phyloP scores from a whole-genome alignment of 495 filamentous ascomycete species.

The Penicillium steckii region DNA sequence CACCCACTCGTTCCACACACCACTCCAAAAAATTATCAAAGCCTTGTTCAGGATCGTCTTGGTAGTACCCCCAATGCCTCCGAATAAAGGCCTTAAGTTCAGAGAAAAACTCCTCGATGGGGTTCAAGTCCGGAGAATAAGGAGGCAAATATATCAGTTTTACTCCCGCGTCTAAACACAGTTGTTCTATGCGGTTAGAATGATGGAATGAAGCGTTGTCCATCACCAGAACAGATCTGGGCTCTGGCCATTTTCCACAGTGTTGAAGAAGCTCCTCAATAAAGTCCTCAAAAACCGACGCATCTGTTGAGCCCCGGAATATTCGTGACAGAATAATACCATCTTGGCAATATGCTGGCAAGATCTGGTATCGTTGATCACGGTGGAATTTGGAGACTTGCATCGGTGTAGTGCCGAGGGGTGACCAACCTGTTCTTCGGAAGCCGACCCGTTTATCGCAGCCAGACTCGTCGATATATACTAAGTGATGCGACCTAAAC shows the following conservation, averaged over 20 bases:
- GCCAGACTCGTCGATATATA: background rate
- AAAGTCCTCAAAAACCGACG: background rate
- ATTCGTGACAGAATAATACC: background rate
- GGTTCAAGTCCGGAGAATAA: constrained; percentile 3
- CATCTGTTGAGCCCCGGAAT: background rate
- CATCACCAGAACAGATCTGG: background rate
- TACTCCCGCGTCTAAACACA: too few relatives aligned
- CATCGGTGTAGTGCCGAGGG: background rate
- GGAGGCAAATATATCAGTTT: constrained; percentile 1
- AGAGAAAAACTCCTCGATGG: constrained; percentile 13
- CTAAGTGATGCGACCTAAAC: background rate
- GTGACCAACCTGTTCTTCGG: background rate
- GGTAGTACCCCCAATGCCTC: background rate
- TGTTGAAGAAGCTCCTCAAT: background rate
- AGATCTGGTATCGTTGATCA: background rate
- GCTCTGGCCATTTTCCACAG: background rate
- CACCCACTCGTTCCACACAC: background rate
- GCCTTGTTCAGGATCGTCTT: background rate
- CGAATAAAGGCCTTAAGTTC: constrained; percentile 3
- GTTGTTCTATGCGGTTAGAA: too few relatives aligned
- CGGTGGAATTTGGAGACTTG: background rate
- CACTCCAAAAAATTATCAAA: background rate
- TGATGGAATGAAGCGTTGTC: too few relatives aligned
- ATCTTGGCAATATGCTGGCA: background rate
- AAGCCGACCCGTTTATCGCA: too few relatives aligned